Evolutionary conservation across 2,329 filamentous ascomycete species (phyloP).

Genomic region (Penicillium brevicompactum): DNA sequence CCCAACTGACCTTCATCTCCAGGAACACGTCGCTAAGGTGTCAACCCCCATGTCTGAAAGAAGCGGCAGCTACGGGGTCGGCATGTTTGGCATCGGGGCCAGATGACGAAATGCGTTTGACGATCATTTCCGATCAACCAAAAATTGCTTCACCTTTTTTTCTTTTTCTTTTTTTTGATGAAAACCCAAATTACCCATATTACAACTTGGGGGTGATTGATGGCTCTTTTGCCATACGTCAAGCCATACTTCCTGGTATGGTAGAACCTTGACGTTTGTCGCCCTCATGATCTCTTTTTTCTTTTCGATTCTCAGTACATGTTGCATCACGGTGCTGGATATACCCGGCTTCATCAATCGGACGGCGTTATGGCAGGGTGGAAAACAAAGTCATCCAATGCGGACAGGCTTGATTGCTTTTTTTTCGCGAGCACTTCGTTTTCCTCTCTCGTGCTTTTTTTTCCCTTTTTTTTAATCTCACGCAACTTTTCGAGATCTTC

Average conservation of each 20-base stretch:
- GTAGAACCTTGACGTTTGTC: constrained; percentile 5
- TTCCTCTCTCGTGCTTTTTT: constrained; percentile 6
- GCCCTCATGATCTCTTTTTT: constrained; percentile 19
- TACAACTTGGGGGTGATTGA: constrained; percentile 15
- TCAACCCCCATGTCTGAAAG: constrained; percentile 43
- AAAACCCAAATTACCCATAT: constrained; percentile 11
- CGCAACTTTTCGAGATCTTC: constrained; percentile 15
- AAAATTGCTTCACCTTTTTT: constrained; percentile 23
- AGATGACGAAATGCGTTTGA: constrained; percentile 33
- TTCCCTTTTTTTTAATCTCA: constrained; percentile 6
- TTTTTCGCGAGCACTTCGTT: constrained; percentile 17
- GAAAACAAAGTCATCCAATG: constrained; percentile 27
- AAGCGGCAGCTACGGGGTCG: constrained; percentile 45
- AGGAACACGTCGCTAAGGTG: constrained; percentile 46
- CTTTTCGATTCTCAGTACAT: constrained; percentile 36
- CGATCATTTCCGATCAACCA: constrained; percentile 19
- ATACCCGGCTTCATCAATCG: constrained; percentile 50
- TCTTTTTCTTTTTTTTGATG: constrained; percentile 16
- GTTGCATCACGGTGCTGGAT: constrained; percentile 53
- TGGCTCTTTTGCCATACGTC: not conserved
- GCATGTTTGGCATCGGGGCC: constrained; percentile 49
- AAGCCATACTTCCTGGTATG: constrained; percentile 2
- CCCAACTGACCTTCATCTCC: constrained; percentile 4
- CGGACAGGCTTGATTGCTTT: constrained; percentile 22
- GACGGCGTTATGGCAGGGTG: constrained; percentile 38